Percentiles rank a stretch among this genome's conserved stretches.
These are phyloP conservation scores for Olyra latifolia DNA, from an alignment of 176 grass and related monocot species.

Conservation along the genomic window DNA sequence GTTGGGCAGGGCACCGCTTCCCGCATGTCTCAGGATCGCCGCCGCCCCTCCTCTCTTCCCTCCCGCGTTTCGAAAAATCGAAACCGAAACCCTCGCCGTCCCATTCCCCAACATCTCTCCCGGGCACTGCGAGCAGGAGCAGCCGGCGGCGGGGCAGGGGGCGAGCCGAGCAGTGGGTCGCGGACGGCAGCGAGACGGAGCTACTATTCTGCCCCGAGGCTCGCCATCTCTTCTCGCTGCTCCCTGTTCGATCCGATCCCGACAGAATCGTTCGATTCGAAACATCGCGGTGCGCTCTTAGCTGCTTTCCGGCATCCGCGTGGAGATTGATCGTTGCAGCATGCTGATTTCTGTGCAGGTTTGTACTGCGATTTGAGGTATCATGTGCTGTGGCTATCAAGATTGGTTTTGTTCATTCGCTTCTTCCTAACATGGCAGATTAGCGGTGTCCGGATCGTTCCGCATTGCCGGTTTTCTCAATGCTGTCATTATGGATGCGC, in stretches of 20 bases:
- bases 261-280: neutral
- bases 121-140: neutral
- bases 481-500: neutral
- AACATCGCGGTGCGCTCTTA: neutral
- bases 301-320: neutral
- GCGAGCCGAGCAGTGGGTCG: neutral
- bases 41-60: too few relatives aligned
- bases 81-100: slow-evolving; percentile 25
- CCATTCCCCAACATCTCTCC: neutral
- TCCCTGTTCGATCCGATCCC: neutral
- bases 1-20: too few relatives aligned
- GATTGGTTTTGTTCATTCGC: neutral
- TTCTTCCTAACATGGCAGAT: neutral
- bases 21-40: too few relatives aligned
- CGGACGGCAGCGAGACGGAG: neutral
- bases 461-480: neutral
- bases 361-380: neutral
- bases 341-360: neutral
- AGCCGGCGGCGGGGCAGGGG: neutral
- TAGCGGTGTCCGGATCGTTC: neutral
- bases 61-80: slow-evolving; percentile 30
- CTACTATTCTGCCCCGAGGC: neutral
- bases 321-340: neutral
- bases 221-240: neutral
- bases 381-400: neutral